Percentiles rank a stretch among this genome's conserved stretches.
Evolutionary conservation across 345 rosid species (phyloP).

Genomic region (Salix koriyanagi): DNA sequence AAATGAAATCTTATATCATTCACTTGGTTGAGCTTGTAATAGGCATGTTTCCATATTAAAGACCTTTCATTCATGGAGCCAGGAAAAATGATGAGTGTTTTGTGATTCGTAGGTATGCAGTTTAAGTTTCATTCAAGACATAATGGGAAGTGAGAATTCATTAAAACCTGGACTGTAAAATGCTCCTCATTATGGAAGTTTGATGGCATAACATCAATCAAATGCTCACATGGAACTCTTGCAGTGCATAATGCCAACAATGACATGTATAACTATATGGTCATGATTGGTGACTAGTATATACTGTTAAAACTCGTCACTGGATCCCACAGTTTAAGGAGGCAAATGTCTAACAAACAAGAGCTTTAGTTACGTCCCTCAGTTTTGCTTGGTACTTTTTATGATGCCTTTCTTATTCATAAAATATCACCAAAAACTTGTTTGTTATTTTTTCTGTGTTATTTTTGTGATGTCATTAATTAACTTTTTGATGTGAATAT

Average conservation of each 20-base stretch:
- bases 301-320: background rate
- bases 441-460: background rate
- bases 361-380: background rate
- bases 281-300: background rate
- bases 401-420: background rate
- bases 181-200: background rate
- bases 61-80: background rate
- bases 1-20: background rate
- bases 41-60: background rate
- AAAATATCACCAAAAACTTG: background rate
- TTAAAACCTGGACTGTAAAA: background rate
- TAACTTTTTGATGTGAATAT: conserved; percentile 4
- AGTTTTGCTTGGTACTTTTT: background rate
- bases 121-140: background rate
- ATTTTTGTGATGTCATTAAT: background rate
- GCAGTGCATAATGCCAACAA: background rate
- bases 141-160: background rate
- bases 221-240: background rate
- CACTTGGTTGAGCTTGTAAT: background rate
- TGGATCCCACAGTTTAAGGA: background rate
- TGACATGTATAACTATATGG: background rate
- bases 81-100: background rate
- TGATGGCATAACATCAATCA: background rate
- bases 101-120: background rate
- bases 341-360: background rate